Percentiles rank a stretch among this genome's conserved stretches.
These are phyloP conservation scores for Myriosclerotinia curreyana DNA, from an alignment of 2,329 filamentous ascomycete species.

Conservation along the genomic window DNA sequence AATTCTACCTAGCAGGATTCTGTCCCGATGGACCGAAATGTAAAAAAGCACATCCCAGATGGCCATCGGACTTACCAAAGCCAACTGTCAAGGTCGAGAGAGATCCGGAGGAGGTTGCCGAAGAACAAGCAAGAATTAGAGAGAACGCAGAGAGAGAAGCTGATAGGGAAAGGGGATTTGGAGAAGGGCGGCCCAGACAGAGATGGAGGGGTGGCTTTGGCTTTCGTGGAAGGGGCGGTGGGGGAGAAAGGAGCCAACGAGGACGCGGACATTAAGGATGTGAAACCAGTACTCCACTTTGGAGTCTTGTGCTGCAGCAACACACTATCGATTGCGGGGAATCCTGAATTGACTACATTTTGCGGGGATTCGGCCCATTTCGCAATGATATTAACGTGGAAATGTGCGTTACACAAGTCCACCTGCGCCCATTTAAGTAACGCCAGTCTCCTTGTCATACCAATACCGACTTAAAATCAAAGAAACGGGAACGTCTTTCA, in stretches of 20 bases:
- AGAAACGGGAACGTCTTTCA: background rate
- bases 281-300: conserved; percentile 5
- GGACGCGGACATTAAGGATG: conserved; percentile 23
- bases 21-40: conserved; percentile 82
- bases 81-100: conserved; percentile 66
- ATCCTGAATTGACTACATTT: background rate
- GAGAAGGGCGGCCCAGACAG: conserved; percentile 34
- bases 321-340: conserved; percentile 10
- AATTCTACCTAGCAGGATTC: conserved; percentile 88
- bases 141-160: conserved; percentile 52
- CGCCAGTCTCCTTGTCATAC: background rate
- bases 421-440: background rate
- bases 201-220: conserved; percentile 30
- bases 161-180: conserved; percentile 42
- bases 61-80: conserved; percentile 69
- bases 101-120: conserved; percentile 53
- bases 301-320: background rate
- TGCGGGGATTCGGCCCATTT: too few relatives aligned
- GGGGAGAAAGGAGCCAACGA: conserved; percentile 25
- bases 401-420: background rate
- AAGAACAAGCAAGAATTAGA: conserved; percentile 56
- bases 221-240: conserved; percentile 33
- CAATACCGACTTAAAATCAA: background rate
- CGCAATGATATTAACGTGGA: background rate
- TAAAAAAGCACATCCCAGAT: conserved; percentile 77